Percentiles rank a stretch among this genome's conserved stretches.
Evolutionary conservation across 805 yeast species (phyloP).

Genomic region (Cyberlindnera euphorbiiphila): DNA sequence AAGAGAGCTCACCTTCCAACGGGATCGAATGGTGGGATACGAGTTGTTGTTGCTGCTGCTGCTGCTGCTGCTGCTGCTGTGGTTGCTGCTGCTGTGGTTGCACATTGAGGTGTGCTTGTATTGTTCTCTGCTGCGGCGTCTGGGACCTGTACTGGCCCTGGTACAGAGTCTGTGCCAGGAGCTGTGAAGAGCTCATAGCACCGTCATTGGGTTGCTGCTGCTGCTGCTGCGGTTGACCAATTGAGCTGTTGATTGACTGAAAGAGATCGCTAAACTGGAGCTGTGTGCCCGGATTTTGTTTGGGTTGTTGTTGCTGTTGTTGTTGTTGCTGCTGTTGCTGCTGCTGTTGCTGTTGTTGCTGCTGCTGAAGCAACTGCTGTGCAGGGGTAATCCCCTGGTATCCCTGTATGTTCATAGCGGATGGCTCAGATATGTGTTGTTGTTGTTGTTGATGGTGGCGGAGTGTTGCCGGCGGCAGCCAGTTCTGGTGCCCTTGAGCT

Average conservation of each 20-base stretch:
- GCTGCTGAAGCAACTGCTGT: constrained; percentile 26
- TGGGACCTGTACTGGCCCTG: constrained; percentile 37
- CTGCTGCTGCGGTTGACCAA: constrained; percentile 15
- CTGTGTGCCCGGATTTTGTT: constrained; percentile 16
- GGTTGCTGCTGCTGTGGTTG: constrained; percentile 28
- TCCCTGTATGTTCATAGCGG: constrained; percentile 23
- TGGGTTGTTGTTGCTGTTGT: constrained; percentile 20
- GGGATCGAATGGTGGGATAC: constrained; percentile 20
- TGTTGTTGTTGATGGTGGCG: background rate
- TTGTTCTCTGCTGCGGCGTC: constrained; percentile 30
- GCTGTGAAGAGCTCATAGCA: constrained; percentile 31
- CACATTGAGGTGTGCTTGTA: constrained; percentile 32
- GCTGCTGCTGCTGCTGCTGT: constrained; percentile 28
- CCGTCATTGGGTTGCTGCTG: constrained; percentile 24
- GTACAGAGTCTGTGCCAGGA: constrained; percentile 38
- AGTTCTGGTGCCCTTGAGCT: too few relatives aligned
- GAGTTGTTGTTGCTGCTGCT: constrained; percentile 27
- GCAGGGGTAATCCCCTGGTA: constrained; percentile 27
- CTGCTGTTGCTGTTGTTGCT: constrained; percentile 22
- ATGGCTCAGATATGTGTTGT: background rate
- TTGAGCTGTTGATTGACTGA: constrained; percentile 19
- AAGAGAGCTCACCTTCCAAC: constrained; percentile 34
- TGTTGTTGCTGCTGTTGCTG: constrained; percentile 16
- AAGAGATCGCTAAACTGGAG: constrained; percentile 25
- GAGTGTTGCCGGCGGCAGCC: too few relatives aligned